Conservation (phyloP, 2,329 filamentous ascomycete species). For the Aphanoascus verrucosus region DNA sequence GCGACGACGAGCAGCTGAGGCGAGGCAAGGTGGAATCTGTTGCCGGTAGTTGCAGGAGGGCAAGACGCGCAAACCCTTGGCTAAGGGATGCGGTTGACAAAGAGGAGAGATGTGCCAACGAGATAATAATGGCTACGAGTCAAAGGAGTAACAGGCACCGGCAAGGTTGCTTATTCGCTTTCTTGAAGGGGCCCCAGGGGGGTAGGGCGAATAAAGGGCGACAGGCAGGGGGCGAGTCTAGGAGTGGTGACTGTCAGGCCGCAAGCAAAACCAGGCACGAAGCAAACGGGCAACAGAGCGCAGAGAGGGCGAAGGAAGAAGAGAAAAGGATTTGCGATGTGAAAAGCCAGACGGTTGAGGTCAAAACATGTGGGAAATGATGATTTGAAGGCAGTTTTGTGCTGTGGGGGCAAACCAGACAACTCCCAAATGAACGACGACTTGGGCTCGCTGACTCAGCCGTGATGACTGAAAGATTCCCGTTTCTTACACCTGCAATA, state of each 20-base stretch:
- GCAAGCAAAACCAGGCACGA: not conserved
- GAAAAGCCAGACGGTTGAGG: constrained; percentile 17
- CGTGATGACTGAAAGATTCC: constrained; percentile 5
- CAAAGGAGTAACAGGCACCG: not conserved
- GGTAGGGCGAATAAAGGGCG: constrained; percentile 5
- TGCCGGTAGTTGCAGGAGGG: not conserved
- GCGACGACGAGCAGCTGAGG: not conserved
- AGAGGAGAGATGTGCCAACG: not conserved
- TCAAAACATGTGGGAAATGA: constrained; percentile 2
- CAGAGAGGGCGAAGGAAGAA: constrained; percentile 13
- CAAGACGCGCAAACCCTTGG: constrained; percentile 1
- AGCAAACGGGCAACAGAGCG: not conserved
- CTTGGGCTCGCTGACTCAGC: not conserved
- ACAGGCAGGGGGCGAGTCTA: not conserved
- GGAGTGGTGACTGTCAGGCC: not conserved
- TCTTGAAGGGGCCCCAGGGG: not conserved
- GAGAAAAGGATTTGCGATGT: constrained; percentile 12
- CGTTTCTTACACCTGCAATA: not conserved
- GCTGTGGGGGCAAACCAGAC: not conserved
- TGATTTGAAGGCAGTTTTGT: constrained; percentile 4
- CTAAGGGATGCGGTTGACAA: constrained; percentile 1
- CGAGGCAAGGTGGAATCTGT: not conserved
- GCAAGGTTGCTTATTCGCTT: constrained; percentile 6
- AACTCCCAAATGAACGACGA: not conserved
- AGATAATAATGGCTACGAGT: not conserved